Percentiles rank a stretch among this genome's conserved stretches.
Evolutionary conservation across 257 asterid species (phyloP).

Genomic region (Verbena officinalis): DNA sequence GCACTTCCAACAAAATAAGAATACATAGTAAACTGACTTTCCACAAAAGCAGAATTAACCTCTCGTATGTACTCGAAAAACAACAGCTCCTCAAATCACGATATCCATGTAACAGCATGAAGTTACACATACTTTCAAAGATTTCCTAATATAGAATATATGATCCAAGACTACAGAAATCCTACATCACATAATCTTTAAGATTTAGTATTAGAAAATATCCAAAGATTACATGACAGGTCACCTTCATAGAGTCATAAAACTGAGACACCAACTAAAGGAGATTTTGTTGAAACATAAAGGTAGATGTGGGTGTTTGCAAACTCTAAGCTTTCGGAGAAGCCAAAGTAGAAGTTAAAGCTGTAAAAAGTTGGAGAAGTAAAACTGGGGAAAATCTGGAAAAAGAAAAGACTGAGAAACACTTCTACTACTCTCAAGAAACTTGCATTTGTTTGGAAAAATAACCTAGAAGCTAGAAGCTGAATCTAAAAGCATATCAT

Average conservation of each 20-base stretch:
- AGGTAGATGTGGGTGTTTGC: no score
- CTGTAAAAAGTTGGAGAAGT: no score
- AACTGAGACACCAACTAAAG: conserved; percentile 17
- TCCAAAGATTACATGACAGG: conserved; percentile 8
- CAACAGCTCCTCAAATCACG: conserved; percentile 9
- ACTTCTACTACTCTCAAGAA: no score
- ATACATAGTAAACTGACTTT: conserved; percentile 10
- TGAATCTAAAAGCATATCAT: no score
- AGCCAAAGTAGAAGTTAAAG: no score
- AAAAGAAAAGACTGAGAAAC: no score
- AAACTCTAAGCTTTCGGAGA: no score
- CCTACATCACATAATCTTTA: conserved; percentile 2
- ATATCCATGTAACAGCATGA: background rate
- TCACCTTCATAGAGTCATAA: conserved; percentile 7
- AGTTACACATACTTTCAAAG: conserved; percentile 4
- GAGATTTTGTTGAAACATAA: no score
- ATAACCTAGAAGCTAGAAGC: no score
- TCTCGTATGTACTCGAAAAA: background rate
- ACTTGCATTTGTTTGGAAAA: no score
- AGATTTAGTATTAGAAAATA: conserved; percentile 2
- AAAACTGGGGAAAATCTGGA: no score
- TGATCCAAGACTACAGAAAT: conserved; percentile 9
- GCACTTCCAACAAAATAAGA: background rate
- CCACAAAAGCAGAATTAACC: background rate
- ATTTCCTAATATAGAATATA: background rate